Conservation (phyloP, 805 yeast species). For the Ogataea methanolica region DNA sequence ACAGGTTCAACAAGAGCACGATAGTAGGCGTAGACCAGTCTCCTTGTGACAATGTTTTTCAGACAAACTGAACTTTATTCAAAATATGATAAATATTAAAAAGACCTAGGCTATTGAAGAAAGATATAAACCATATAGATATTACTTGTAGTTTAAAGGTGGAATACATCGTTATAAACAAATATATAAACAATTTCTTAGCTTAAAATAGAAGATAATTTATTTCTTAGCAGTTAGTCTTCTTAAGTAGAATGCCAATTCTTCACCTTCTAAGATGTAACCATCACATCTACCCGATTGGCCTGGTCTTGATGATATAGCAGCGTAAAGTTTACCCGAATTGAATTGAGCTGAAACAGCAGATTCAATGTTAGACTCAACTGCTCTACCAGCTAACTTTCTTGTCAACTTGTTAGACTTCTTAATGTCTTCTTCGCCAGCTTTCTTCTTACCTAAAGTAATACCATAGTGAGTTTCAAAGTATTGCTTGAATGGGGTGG, state of each 20-base stretch:
- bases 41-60: too few species aligned
- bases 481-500: constrained; percentile 99
- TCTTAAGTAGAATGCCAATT: constrained; percentile 99
- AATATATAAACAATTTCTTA: not conserved
- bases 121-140: too few species aligned
- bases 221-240: constrained; percentile 99
- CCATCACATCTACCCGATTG: constrained; percentile 99
- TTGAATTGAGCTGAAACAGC: constrained; percentile 95
- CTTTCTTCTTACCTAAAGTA: constrained; percentile 81
- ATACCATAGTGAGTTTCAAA: constrained; percentile 98
- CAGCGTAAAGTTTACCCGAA: constrained; percentile 99
- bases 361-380: constrained; percentile 76
- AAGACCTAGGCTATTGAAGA: too few species aligned
- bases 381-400: constrained; percentile 92
- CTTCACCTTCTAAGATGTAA: constrained; percentile 99
- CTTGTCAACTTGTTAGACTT: constrained; percentile 79
- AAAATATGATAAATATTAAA: too few species aligned
- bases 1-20: too few species aligned
- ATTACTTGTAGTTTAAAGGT: not conserved
- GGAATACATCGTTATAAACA: not conserved
- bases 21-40: too few species aligned
- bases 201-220: constrained; percentile 21
- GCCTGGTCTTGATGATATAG: constrained; percentile 99
- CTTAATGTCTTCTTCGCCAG: constrained; percentile 56
- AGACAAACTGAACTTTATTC: too few species aligned